phyloP scores from a whole-genome alignment of 352 stramenopile genomes.

The Pythium pectinolyticum region DNA sequence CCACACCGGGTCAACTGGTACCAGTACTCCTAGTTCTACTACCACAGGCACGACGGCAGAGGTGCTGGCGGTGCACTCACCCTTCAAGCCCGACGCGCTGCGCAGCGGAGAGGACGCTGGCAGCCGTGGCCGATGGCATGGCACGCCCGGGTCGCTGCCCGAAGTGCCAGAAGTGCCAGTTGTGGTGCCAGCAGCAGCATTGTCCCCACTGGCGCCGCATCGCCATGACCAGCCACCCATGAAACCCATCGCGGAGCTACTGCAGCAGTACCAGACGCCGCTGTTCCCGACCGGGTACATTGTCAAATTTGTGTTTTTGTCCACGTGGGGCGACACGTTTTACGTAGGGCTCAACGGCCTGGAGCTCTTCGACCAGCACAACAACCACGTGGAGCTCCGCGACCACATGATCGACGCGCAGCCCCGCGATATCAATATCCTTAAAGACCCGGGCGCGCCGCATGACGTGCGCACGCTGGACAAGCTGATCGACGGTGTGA shows the following conservation, averaged over 20 bases:
- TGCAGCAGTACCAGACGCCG: constrained; percentile 88
- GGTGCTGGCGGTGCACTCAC: constrained; percentile 25
- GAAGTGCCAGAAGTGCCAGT: too few relatives aligned
- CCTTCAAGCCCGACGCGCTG: constrained; percentile 17
- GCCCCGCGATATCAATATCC: constrained; percentile 78
- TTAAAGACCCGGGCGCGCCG: constrained; percentile 61
- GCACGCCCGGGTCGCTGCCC: too few relatives aligned
- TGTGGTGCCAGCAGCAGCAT: not conserved
- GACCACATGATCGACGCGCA: constrained; percentile 65
- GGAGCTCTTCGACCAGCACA: constrained; percentile 67
- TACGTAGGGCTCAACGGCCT: constrained; percentile 82
- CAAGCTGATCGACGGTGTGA: constrained; percentile 74
- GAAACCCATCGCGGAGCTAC: constrained; percentile 56
- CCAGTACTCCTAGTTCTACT: not conserved
- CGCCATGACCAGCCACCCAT: constrained; percentile 20
- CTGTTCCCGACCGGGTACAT: constrained; percentile 84
- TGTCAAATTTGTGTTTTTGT: constrained; percentile 81
- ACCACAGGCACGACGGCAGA: not conserved
- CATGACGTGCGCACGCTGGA: constrained; percentile 70
- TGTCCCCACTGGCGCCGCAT: not conserved
- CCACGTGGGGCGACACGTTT: constrained; percentile 75
- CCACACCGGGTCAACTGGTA: too few relatives aligned
- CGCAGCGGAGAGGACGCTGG: constrained; percentile 19
- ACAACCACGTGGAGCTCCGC: constrained; percentile 42
- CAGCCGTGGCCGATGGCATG: constrained; percentile 5